Base-by-base conservation (phyloP, 2,329 filamentous ascomycete genomes). In the Colletotrichum horii region DNA sequence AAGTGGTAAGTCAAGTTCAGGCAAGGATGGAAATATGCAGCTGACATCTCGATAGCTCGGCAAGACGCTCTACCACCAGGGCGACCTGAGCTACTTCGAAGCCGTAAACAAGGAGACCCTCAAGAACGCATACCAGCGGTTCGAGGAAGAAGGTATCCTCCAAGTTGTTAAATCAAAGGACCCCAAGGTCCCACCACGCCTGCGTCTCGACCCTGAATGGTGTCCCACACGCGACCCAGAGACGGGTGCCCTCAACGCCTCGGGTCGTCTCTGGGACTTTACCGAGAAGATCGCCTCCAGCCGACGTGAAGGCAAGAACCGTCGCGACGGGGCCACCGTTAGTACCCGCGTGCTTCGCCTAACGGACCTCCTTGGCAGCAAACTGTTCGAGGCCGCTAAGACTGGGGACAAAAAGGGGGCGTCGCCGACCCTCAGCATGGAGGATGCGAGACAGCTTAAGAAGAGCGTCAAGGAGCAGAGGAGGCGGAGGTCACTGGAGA, bases 41-140 rank as follows among this genome's bases (percentile, higher is more conserved):
- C 78, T 83, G 80, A 82, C 62, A 26, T 16, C 52, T 11, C 12
- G 71, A 32, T 79, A 96, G 91, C 91, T 98, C 34, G 97, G 97
- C 70, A 98, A 99, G 85, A 98, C 97, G 0, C 89, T 99, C 2
- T 99, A 98, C 82, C 96, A 99, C 83, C 96, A 99, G 86, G 97
- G 97, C 71, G 97, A 99, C 81, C 91, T 99, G 12, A 96, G 94
- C 34, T 99, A 99, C 85, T 98, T 98, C 79, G 97, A 99, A 85
- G 96, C 97, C 4, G 96, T 99, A 78, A 99, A 99, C 88, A 98
- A 98, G 80, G 96, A 99, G 84, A 98, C 96, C 0, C 90, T 99
- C 72, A 98, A 97, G 82, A 99, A 99, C 84, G 94, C 96, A 0
- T 98, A 96, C 84, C 89, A 92, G 48, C 92, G 95, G 19, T 98